Conservation (phyloP, 2,329 filamentous ascomycete species). For the Alternaria brassicae region DNA sequence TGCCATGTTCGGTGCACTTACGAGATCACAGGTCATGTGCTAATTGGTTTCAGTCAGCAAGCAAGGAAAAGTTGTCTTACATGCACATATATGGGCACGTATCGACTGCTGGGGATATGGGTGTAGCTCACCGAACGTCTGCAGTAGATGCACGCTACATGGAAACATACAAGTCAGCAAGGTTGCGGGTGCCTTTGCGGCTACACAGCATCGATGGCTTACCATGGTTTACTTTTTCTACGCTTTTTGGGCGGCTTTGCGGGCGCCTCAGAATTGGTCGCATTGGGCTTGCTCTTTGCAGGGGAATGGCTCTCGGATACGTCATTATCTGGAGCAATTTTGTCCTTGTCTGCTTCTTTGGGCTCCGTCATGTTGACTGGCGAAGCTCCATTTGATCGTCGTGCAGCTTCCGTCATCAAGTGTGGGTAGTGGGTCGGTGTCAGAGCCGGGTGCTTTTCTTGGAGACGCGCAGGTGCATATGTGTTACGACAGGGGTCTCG, state of each 20-base stretch:
- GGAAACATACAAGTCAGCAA: constrained; percentile 38
- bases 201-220: constrained; percentile 35
- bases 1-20: constrained; percentile 36
- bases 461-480: constrained; percentile 31
- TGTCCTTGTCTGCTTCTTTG: constrained; percentile 40
- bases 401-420: constrained; percentile 50
- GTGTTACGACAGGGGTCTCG: constrained; percentile 35
- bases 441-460: constrained; percentile 39
- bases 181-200: constrained; percentile 27
- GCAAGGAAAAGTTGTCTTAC: constrained; percentile 25
- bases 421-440: constrained; percentile 37
- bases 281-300: constrained; percentile 39
- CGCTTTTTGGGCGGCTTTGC: constrained; percentile 56
- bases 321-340: constrained; percentile 33
- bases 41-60: constrained; percentile 47
- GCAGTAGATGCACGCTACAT: constrained; percentile 60
- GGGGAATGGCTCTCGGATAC: constrained; percentile 39
- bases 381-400: constrained; percentile 48
- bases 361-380: constrained; percentile 44
- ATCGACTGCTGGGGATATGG: constrained; percentile 31
- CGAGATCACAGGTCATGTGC: constrained; percentile 64
- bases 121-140: constrained; percentile 58
- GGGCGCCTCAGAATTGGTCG: constrained; percentile 39
- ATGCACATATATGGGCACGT: constrained; percentile 28
- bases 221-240: constrained; percentile 63